phyloP scores from a whole-genome alignment of 306 rosid genomes.

The Echinosophora koreensis region DNA sequence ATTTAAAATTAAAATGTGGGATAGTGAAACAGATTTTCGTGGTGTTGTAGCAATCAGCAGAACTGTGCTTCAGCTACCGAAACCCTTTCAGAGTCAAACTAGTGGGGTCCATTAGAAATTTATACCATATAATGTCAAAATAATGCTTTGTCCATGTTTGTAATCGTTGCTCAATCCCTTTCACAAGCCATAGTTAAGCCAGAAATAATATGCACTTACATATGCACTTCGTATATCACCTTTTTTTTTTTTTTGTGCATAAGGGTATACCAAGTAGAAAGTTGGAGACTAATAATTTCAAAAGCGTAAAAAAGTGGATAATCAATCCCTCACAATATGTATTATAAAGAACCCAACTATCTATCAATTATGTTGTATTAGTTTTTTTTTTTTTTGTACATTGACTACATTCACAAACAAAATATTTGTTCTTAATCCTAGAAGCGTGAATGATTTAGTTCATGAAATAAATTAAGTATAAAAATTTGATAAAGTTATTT shows the following conservation, averaged over 20 bases:
- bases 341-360: too few relatives aligned
- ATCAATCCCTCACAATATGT: too few relatives aligned
- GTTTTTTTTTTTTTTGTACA: background rate
- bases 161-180: constrained; percentile 10
- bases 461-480: background rate
- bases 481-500: too few relatives aligned
- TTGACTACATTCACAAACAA: background rate
- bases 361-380: too few relatives aligned
- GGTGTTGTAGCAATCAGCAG: background rate
- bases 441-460: background rate
- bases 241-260: too few relatives aligned
- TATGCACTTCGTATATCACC: too few relatives aligned
- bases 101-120: background rate
- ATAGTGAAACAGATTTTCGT: background rate
- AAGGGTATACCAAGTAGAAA: too few relatives aligned
- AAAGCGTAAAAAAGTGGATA: too few relatives aligned
- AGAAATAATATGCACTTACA: background rate
- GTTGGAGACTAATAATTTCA: too few relatives aligned
- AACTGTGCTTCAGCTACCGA: constrained; percentile 9
- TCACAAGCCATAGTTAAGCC: background rate
- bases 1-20: background rate
- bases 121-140: background rate
- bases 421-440: background rate
- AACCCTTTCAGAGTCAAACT: background rate
- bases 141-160: background rate